These are phyloP conservation scores for Xylariaceae sp. DNA, from an alignment of 2,329 filamentous ascomycete species.

Conservation along the genomic window DNA sequence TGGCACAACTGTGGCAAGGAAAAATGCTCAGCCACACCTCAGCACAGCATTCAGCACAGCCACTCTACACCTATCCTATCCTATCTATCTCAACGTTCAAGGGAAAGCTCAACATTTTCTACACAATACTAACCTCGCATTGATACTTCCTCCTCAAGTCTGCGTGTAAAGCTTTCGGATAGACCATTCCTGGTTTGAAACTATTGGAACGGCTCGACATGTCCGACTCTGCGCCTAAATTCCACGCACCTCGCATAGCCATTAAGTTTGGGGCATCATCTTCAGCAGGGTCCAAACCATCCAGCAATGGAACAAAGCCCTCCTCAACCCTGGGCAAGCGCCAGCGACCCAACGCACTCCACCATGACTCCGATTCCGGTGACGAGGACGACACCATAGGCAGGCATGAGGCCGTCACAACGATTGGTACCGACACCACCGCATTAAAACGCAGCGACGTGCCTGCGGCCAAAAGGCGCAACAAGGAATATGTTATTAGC, in stretches of 20 bases:
- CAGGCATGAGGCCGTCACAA: constrained; percentile 43
- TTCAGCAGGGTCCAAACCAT: constrained; percentile 38
- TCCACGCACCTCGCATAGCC: constrained; percentile 51
- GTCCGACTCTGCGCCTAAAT: constrained; percentile 45
- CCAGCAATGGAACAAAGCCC: constrained; percentile 44
- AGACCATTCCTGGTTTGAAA: too few species aligned
- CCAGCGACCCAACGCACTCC: constrained; percentile 50
- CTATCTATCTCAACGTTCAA: too few species aligned
- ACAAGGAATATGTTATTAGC: constrained; percentile 36
- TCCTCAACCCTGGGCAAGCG: constrained; percentile 58
- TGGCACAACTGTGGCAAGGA: too few species aligned
- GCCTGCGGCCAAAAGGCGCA: constrained; percentile 24
- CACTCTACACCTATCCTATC: too few species aligned
- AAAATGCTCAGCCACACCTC: too few species aligned
- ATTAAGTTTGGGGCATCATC: constrained; percentile 53
- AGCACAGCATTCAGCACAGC: too few species aligned
- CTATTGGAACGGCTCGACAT: constrained; percentile 44
- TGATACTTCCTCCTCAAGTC: too few species aligned
- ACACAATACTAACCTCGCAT: too few species aligned
- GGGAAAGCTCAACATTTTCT: too few species aligned
- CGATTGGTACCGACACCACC: constrained; percentile 40
- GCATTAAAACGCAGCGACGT: constrained; percentile 26
- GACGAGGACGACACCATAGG: constrained; percentile 42
- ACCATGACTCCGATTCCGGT: constrained; percentile 52
- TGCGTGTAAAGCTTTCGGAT: too few species aligned